Evolutionary conservation across 352 stramenopile genomes (phyloP), one percentile per base, ranked within the genome.

Genomic region (Globisporangium megalacanthum): DNA sequence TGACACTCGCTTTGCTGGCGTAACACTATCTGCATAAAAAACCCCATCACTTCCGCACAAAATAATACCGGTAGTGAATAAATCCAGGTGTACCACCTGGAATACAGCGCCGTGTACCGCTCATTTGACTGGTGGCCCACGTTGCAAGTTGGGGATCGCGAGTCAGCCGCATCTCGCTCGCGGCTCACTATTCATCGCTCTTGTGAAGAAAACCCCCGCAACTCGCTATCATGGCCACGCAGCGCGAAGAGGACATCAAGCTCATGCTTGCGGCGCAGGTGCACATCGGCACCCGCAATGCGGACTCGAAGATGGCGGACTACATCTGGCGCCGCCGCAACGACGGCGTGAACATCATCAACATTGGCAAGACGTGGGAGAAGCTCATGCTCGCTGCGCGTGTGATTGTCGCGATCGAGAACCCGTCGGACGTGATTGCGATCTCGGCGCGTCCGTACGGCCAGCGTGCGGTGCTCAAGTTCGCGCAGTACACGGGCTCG

Each of bases 281-380:
- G 63, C 98, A 99, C 87, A 99, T 99, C 75, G 98, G 98, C 70
- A 99, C 97, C 67, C 95, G 90, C 74, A 99, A 99, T 92, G 96
- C 92, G 61, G 97, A 99, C 75, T 92, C 85, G 70, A 94, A 97
- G 77, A 99, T 99, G 98, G 81, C 84, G 47, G 96, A 99, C 57
- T 99, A 99, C 95, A 99, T 99, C 83, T 99, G 96, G 96, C 94
- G 96, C 67, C 96, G 98, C 66, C 95, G 96, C 61, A 97, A 98
- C 73, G 96, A 99, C 74, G 97, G 89, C 61, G 96, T 99, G 67
- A 94, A 99, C 92, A 99, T 99, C 79, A 97, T 99, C 69, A 99
- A 99, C 94, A 91, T 99, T 56, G 94, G 94, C 72, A 98, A 99
- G 89, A 99, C 98, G 53, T 99, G 96, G 95, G 97, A 99, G 87